Percentiles rank a stretch among this genome's conserved stretches.
These are phyloP conservation scores for Colletotrichum magnum DNA, from an alignment of 2,329 filamentous ascomycete species.

Conservation along the genomic window DNA sequence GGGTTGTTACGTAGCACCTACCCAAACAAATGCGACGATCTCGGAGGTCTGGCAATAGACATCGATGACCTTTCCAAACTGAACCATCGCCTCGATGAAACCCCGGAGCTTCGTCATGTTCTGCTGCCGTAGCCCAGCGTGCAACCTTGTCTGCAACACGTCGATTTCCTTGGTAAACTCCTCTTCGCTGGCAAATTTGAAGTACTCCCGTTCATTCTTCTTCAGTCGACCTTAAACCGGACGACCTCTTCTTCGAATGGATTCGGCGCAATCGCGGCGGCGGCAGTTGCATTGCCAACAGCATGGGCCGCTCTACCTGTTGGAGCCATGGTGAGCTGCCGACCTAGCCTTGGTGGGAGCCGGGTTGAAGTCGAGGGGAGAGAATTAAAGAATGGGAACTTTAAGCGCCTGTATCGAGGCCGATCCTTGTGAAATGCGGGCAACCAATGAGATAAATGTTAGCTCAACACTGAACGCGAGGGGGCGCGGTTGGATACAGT, in stretches of 20 bases:
- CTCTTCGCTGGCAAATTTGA: neutral
- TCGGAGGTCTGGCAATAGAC: slow-evolving; percentile 1
- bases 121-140: neutral
- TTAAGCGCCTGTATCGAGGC: no score
- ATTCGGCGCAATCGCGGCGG: neutral
- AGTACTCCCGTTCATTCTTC: neutral
- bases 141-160: neutral
- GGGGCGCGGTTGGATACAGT: no score
- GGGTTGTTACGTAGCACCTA: no score
- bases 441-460: no score
- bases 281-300: no score
- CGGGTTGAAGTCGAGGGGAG: no score
- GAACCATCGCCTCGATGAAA: slow-evolving; percentile 3
- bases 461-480: no score
- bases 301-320: no score
- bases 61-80: slow-evolving; percentile 7
- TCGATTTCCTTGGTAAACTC: neutral
- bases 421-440: no score
- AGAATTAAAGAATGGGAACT: no score
- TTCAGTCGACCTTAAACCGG: neutral
- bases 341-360: no score
- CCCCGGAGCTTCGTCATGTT: slow-evolving; percentile 1
- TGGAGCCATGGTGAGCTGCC: no score
- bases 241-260: neutral
- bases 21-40: neutral